phyloP scores from a whole-genome alignment of 148 eudicot species.

The Heliamphora exappendiculata region DNA sequence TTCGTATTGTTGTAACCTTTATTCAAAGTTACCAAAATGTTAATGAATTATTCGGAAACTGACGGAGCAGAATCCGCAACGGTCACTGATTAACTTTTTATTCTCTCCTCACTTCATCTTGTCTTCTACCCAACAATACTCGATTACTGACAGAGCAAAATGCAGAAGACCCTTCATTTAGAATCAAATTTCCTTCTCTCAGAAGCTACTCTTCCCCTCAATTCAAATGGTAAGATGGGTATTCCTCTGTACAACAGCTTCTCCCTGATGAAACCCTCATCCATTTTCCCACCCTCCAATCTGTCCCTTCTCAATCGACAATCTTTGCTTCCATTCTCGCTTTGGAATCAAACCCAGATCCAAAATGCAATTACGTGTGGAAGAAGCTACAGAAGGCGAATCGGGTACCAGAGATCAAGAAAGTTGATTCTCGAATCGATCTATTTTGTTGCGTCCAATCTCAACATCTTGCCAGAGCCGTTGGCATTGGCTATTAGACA shows the following conservation, averaged over 20 bases:
- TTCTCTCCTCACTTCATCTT: background rate
- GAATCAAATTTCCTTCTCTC: background rate
- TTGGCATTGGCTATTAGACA: slow-evolving; percentile 38
- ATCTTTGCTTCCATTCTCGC: background rate
- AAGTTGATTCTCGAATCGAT: slow-evolving; percentile 38
- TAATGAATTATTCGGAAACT: no score
- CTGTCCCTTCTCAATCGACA: background rate
- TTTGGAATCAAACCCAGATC: slow-evolving; percentile 20
- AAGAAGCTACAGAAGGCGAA: slow-evolving; percentile 41
- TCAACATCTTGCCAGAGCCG: slow-evolving; percentile 62
- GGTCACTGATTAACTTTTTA: background rate
- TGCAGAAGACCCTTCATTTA: background rate
- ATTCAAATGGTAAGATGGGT: background rate
- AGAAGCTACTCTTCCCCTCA: background rate
- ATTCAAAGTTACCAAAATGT: no score
- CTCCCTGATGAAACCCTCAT: background rate
- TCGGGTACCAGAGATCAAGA: slow-evolving; percentile 30
- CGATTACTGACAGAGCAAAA: no score
- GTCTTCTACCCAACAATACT: background rate
- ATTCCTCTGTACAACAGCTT: background rate
- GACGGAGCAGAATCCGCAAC: no score
- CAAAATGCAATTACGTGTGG: slow-evolving; percentile 26
- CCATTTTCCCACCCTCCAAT: background rate
- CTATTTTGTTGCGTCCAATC: slow-evolving; percentile 39
- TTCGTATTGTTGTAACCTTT: no score